Evolutionary conservation across 495 filamentous ascomycete genomes (phyloP).

Genomic region (Pyrenopolyporus hunteri): DNA sequence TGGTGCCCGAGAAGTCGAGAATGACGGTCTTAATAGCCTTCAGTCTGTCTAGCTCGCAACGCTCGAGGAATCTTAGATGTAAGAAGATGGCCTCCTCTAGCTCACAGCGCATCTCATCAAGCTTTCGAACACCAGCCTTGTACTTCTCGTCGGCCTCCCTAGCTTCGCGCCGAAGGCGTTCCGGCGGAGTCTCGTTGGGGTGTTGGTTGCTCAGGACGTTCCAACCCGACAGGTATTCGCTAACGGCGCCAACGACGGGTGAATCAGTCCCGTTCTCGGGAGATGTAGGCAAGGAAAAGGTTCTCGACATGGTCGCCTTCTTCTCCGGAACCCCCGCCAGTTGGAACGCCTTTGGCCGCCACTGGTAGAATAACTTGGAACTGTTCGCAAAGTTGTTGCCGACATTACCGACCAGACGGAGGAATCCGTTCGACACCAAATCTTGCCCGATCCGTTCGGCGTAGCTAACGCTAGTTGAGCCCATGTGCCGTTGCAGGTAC

Average conservation of each 20-base stretch:
- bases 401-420: conserved; percentile 90
- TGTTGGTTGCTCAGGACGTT: conserved; percentile 88
- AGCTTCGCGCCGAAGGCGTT: conserved; percentile 87
- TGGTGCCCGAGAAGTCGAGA: conserved; percentile 94
- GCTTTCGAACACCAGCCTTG: conserved; percentile 79
- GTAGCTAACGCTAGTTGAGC: conserved; percentile 79
- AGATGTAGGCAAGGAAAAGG: conserved; percentile 64
- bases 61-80: conserved; percentile 95
- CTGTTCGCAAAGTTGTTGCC: conserved; percentile 97
- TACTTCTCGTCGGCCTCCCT: conserved; percentile 92
- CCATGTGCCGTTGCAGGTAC: conserved; percentile 89
- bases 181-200: conserved; percentile 83
- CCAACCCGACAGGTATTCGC: conserved; percentile 88
- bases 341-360: conserved; percentile 90
- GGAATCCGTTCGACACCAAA: conserved; percentile 81
- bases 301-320: conserved; percentile 72
- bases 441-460: conserved; percentile 95
- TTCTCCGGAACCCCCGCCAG: conserved; percentile 85
- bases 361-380: conserved; percentile 96
- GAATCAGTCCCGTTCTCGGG: conserved; percentile 66
- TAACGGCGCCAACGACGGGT: conserved; percentile 75
- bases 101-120: conserved; percentile 89
- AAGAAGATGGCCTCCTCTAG: conserved; percentile 93
- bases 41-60: conserved; percentile 92
- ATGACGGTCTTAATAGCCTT: conserved; percentile 98